These are phyloP conservation scores for Exobasidium rhododendri DNA, from an alignment of 1,284 basidiomycete species.

Conservation along the genomic window DNA sequence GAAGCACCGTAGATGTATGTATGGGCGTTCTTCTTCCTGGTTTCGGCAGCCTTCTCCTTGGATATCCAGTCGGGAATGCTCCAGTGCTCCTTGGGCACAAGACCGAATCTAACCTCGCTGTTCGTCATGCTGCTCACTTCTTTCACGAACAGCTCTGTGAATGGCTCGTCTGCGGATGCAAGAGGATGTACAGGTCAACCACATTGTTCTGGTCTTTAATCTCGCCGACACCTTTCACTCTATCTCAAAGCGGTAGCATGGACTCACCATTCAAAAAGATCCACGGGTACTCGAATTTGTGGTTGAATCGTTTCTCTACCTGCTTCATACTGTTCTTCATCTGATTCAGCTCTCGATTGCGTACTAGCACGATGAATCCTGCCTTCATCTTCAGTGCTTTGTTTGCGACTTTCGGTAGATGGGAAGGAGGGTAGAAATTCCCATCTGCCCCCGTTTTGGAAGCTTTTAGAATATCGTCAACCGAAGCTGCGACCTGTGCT, in stretches of 20 bases:
- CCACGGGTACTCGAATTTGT: constrained; percentile 9
- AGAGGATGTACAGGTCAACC: too few species aligned
- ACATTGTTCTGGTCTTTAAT: too few species aligned
- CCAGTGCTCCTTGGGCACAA: constrained; percentile 14
- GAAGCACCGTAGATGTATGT: constrained; percentile 9
- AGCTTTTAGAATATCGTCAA: not conserved
- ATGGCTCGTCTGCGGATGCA: not conserved
- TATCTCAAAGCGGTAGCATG: too few species aligned
- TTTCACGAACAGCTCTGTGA: not conserved
- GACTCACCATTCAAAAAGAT: constrained; percentile 7
- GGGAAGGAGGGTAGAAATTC: constrained; percentile 16
- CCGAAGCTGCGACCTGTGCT: too few species aligned
- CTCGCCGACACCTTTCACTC: too few species aligned
- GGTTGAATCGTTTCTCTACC: constrained; percentile 8
- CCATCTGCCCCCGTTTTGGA: constrained; percentile 7
- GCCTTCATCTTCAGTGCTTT: not conserved
- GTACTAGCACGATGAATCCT: constrained; percentile 4
- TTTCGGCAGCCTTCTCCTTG: not conserved
- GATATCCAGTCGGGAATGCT: not conserved
- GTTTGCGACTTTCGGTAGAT: constrained; percentile 10
- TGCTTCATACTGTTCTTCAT: not conserved
- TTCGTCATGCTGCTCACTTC: not conserved
- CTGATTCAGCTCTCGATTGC: constrained; percentile 3
- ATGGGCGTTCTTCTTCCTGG: constrained; percentile 1
- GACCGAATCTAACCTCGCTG: constrained; percentile 12